Evolutionary conservation across 768 basidiomycete genomes (phyloP).

Genomic region (Rhodotorula babjevae): DNA sequence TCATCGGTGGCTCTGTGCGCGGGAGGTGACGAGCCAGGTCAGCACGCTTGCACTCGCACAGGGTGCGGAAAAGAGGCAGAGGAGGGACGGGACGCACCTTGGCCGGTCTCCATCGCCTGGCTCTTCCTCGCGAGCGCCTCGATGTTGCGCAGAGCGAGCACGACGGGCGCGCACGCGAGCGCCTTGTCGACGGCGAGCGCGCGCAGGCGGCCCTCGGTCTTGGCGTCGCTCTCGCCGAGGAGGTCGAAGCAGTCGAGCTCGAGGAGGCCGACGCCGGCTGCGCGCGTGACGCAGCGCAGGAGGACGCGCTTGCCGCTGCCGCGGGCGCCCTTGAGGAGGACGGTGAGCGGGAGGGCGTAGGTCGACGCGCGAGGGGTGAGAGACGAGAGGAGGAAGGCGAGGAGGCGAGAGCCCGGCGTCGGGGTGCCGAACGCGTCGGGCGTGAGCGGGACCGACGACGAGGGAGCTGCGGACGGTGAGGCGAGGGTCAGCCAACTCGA

Average conservation of each 20-base stretch:
- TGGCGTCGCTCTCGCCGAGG: conserved; percentile 67
- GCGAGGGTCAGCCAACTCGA: background rate
- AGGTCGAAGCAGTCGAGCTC: conserved; percentile 86
- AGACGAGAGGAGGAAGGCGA: conserved; percentile 60
- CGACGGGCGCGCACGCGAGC: conserved; percentile 70
- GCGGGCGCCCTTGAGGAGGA: conserved; percentile 71
- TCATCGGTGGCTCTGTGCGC: conserved; percentile 56
- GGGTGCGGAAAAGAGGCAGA: background rate
- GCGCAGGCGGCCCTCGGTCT: conserved; percentile 67
- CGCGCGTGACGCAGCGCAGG: conserved; percentile 49
- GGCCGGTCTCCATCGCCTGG: conserved; percentile 61
- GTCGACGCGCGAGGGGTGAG: conserved; percentile 57
- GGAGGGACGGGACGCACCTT: conserved; percentile 52
- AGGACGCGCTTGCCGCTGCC: conserved; percentile 76
- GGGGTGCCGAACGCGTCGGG: conserved; percentile 23
- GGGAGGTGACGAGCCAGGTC: too few species aligned
- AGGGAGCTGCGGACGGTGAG: background rate
- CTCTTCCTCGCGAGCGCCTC: conserved; percentile 72
- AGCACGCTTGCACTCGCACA: too few species aligned
- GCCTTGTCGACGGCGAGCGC: conserved; percentile 70
- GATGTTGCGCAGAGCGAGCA: conserved; percentile 71
- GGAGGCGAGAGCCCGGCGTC: conserved; percentile 45
- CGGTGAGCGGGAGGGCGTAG: conserved; percentile 62
- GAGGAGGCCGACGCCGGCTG: conserved; percentile 69
- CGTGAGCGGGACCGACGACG: background rate